These are phyloP conservation scores for Metschnikowia matae DNA, from an alignment of 805 yeast species.

Conservation along the genomic window DNA sequence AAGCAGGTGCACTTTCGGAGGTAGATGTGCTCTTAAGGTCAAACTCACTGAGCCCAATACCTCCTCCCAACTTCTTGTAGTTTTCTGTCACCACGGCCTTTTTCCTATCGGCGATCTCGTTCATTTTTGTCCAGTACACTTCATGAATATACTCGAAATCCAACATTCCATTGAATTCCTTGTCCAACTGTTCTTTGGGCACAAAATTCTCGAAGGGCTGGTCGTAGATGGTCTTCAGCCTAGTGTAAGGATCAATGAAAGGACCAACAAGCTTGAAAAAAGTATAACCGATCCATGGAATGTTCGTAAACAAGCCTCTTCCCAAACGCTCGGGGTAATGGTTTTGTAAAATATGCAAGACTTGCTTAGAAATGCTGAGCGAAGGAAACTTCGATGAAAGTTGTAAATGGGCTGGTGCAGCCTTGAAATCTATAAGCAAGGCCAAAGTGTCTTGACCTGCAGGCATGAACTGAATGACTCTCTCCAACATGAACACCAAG, in stretches of 20 bases:
- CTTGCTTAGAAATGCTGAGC: constrained; percentile 37
- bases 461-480: constrained; percentile 50
- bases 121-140: constrained; percentile 50
- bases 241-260: constrained; percentile 54
- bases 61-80: constrained; percentile 42
- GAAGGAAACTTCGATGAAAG: constrained; percentile 46
- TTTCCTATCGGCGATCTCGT: constrained; percentile 37
- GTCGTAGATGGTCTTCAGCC: constrained; percentile 54
- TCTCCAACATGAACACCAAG: constrained; percentile 53
- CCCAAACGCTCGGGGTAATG: constrained; percentile 21
- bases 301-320: constrained; percentile 19
- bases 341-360: constrained; percentile 20
- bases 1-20: not conserved
- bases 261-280: constrained; percentile 21
- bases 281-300: constrained; percentile 20
- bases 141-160: constrained; percentile 53
- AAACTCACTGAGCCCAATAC: constrained; percentile 52
- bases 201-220: constrained; percentile 54
- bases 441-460: constrained; percentile 57
- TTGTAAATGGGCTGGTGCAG: constrained; percentile 36
- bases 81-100: constrained; percentile 30
- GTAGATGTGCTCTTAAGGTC: constrained; percentile 36
- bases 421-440: constrained; percentile 52
- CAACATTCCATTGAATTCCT: constrained; percentile 45
- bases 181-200: constrained; percentile 49